Base-by-base conservation (phyloP, 345 rosid genomes). In the Mercurialis annua region DNA sequence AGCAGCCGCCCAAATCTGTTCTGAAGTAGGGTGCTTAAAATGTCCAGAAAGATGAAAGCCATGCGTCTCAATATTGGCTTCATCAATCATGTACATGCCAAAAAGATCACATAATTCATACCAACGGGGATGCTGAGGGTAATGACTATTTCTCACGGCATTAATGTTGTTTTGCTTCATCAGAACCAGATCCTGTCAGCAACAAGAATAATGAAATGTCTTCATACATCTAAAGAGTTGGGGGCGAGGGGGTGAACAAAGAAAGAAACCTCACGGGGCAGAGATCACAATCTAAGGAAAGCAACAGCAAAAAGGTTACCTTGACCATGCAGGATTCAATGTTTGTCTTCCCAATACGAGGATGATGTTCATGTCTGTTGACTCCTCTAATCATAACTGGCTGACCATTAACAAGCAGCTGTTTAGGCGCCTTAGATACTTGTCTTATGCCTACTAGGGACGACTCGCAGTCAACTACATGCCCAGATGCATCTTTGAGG, bases 321-420 rank as follows among this genome's bases (percentile, higher is more conserved):
- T 89, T 91, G 75, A 94, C 83, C 96, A 94, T 91, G 83, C 99
- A 94, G 34, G 99, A 83, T 75, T 94, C 99, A 43, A 91, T 81
- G 79, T 91, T 94, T 43, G 92, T 87, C 87, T 94, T 94, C 76
- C 99, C 99, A 46, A 94, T 62, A 66, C 99, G 87, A 38, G 99
- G 99, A 79, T 94, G 99, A 85, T 94, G 99, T 71, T 94, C 99
- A 67, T 94, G 99, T 83, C 99, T 86, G 83, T 94, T 94, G 71
- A 86, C 97, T 62, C 99, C 99, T 86, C 90, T 89, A 49, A 94
- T 86, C 44, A 83, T 73, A 66, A 94, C 90, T 5, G 99, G 95
- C n/a, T 75, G 80, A 47, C 92, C 95, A 64, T 94, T 94, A 70
- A 94, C 85, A 80, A 94, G 97, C 66, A 94, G 81, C 81, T 91